These are phyloP conservation scores for Trypanosoma grayi DNA, from an alignment of 208 protist species.

Conservation along the genomic window DNA sequence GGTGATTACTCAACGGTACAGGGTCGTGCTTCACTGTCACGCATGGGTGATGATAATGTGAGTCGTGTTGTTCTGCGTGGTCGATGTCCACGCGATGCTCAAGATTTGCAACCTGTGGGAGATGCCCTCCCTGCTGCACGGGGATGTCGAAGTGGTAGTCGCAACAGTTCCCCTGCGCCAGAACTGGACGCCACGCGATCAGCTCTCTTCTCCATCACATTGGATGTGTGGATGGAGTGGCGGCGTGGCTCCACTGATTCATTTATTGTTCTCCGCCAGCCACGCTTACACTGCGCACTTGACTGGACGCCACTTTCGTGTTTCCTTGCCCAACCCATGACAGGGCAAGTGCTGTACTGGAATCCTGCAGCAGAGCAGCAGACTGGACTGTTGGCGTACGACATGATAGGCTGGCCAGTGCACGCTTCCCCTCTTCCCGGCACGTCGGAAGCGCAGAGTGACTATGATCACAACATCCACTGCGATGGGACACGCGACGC, in stretches of 20 bases:
- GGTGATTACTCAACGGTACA: conserved; percentile 4
- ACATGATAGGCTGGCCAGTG: conserved; percentile 48
- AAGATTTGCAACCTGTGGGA: too few species aligned
- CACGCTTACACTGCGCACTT: conserved; percentile 52
- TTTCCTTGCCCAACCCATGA: conserved; percentile 58
- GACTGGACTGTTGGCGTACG: conserved; percentile 38
- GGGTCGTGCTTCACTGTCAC: neutral
- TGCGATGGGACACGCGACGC: neutral
- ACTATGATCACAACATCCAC: neutral
- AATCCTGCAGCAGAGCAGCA: conserved; percentile 33
- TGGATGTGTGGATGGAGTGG: conserved; percentile 51
- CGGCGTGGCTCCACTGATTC: neutral
- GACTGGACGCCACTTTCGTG: conserved; percentile 60
- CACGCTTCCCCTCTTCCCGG: conserved; percentile 5
- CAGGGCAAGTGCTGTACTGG: conserved; percentile 61
- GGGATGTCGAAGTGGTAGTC: conserved; percentile 9
- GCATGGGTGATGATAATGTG: neutral
- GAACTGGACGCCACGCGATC: neutral
- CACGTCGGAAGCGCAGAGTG: neutral
- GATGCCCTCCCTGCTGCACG: too few species aligned
- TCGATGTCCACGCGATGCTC: neutral
- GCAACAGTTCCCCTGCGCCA: neutral
- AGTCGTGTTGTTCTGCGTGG: conserved; percentile 20
- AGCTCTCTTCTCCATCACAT: conserved; percentile 24
- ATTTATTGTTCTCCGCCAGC: conserved; percentile 49